Evolutionary conservation across 2,329 filamentous ascomycete species (phyloP), one percentile per base, ranked within the genome.

Genomic region (Saccharata proteae): DNA sequence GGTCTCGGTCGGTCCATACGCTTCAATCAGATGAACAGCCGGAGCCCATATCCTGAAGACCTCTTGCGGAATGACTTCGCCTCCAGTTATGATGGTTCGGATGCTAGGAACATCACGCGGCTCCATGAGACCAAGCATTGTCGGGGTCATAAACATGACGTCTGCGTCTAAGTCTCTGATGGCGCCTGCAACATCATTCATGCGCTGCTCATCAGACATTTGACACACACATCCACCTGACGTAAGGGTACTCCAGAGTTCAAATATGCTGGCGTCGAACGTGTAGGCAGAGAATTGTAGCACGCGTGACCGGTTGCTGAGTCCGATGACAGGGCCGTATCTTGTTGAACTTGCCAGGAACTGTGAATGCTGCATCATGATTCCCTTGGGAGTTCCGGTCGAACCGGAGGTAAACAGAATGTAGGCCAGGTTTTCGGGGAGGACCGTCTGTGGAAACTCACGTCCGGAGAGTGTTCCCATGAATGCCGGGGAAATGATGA

Each of bases 251-350:
- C 64, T 68, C 9, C 69, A 58, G 56, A 71, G 69, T 41, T 67
- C 67, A 43, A 65, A 61, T 13, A 70, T 62, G 36, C 64, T 65
- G 29, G 67, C 66, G 36, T 71, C 68, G 36, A 71, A 71, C 6
- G 66, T 67, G 38, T 71, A 69, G 1, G 64, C 51, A 1, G 54
- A 49, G 24, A 58, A 60, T 30, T 61, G 54, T 2, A 33, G 15
- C 3, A 27, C 30, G 23, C 30, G 23, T 6, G 23, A 14, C 6
- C 6, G 21, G 12, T 19, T 12, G 7, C 19, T n/a, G 7, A 21
- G 19, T n/a, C n/a, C n/a, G 7, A 21, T 7, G 7, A 21, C 19
- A 7, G 19, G 19, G n/a, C 19, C n/a, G 19, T 21, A 21, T 7
- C n/a, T 7, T n/a, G n/a, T 21, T n/a, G 19, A 21, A n/a, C 19